Conservation (phyloP, 306 rosid species). For the Quillaja saponaria region DNA sequence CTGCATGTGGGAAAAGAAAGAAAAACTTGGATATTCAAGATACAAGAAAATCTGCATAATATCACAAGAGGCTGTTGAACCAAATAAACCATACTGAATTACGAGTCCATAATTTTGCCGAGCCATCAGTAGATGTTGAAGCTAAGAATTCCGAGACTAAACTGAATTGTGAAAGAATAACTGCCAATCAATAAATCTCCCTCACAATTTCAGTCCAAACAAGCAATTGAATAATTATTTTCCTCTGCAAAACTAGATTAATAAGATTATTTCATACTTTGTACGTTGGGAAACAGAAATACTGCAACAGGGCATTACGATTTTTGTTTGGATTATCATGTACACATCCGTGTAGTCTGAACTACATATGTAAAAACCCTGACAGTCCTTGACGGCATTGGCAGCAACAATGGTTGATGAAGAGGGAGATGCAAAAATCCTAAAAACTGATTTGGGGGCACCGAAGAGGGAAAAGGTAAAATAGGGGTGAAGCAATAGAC, state of each 20-base stretch:
- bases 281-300: neutral
- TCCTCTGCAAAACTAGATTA: neutral
- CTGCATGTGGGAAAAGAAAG: conserved; percentile 37
- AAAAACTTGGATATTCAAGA: conserved; percentile 12
- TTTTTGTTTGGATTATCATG: neutral
- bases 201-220: neutral
- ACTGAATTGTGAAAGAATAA: conserved; percentile 49
- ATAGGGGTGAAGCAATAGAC: conserved; percentile 9
- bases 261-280: neutral
- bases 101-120: conserved; percentile 84
- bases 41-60: conserved; percentile 22
- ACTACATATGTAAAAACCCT: neutral
- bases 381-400: too few species aligned
- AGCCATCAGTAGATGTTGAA: conserved; percentile 87
- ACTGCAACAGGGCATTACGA: neutral
- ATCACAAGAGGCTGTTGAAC: conserved; percentile 14
- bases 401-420: too few species aligned
- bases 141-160: conserved; percentile 85
- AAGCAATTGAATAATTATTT: neutral
- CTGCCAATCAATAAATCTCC: conserved; percentile 14
- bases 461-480: too few species aligned
- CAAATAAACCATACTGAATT: conserved; percentile 48
- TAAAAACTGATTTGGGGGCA: too few species aligned
- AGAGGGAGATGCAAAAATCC: too few species aligned
- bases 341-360: conserved; percentile 12